Base-by-base conservation (phyloP, 495 filamentous ascomycete species). In the Parmelia sp. region DNA sequence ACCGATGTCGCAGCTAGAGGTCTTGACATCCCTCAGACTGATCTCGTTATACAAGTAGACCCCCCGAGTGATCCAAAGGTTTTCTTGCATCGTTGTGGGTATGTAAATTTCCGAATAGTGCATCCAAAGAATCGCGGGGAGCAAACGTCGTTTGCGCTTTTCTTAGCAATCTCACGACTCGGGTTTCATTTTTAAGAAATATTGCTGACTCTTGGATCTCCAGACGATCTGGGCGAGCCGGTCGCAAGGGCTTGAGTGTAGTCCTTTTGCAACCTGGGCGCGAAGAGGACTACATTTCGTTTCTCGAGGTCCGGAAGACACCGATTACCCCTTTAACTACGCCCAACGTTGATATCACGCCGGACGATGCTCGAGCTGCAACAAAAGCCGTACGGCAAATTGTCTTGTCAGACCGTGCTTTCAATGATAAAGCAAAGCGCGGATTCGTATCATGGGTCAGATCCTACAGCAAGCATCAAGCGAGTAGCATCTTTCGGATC, bases 391-490 rank as follows among this genome's bases (percentile, higher is more conserved):
- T 94, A 45, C 82, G 92, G 15, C 75, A 80, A 31, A 72, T 82
- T 17, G 85, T 90, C 2, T 74, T 80, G 21, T 74, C 78, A 56
- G 94, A 98, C 72, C 83, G 94, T n/a, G 88, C 88, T 15, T 73
- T 96, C 19, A 87, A 93, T 73, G 91, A 97, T 64, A 91, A 94
- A 67, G 90, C 86, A 21, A 89, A 96, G 71, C 84, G 86, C 63
- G 94, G 88, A 21, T 97, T 97, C 68, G 94, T 97, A 53, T 91
- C 87, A 76, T 96, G 92, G 89, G 82, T 96, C 12, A 84, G 89
- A 69, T 87, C 89, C 63, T 96, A 97, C 74, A 88, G 86, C 71
- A 96, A 96, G 71, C 93, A 97, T 68, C 84, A 91, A 73, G 91
- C 92, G 15, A 84, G 80, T 66, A 92, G 89, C 74, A 97, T 98